Conservation (phyloP, 1,284 basidiomycete species). For the Cutaneotrichosporon sp. region DNA sequence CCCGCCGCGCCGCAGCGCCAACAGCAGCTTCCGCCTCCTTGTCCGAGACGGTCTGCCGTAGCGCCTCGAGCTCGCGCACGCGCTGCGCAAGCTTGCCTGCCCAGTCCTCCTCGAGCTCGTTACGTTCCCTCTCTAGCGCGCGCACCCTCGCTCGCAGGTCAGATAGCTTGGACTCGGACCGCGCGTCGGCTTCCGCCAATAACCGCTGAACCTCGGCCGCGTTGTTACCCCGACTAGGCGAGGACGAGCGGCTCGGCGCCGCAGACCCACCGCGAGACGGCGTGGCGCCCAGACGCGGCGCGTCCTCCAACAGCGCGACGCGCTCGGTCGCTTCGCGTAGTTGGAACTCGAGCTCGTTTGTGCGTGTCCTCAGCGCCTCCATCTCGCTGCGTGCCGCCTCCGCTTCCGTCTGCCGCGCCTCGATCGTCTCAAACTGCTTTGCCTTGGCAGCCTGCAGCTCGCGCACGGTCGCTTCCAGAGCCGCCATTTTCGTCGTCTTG, state of each 20-base stretch:
- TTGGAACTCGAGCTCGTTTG: slow-evolving; percentile 77
- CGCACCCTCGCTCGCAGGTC: slow-evolving; percentile 57
- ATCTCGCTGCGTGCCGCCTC: slow-evolving; percentile 71
- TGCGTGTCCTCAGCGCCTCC: slow-evolving; percentile 67
- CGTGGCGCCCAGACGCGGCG: slow-evolving; percentile 2
- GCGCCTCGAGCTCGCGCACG: slow-evolving; percentile 59
- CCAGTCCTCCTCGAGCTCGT: slow-evolving; percentile 70
- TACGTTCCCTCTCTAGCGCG: slow-evolving; percentile 42
- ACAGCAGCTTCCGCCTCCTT: slow-evolving; percentile 52
- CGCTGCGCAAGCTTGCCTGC: slow-evolving; percentile 56
- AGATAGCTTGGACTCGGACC: slow-evolving; percentile 66
- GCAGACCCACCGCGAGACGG: background rate
- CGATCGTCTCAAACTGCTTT: slow-evolving; percentile 71
- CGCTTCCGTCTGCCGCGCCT: slow-evolving; percentile 76
- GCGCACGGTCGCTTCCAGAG: slow-evolving; percentile 65
- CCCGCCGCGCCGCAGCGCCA: slow-evolving; percentile 56
- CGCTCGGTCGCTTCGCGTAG: slow-evolving; percentile 71
- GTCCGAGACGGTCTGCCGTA: slow-evolving; percentile 58
- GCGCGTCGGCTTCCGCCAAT: slow-evolving; percentile 68
- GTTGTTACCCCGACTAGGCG: slow-evolving; percentile 13
- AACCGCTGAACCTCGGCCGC: slow-evolving; percentile 67
- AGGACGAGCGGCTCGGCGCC: background rate
- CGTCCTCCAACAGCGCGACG: slow-evolving; percentile 63
- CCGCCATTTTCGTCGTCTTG: slow-evolving; percentile 60
- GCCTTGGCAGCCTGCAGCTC: slow-evolving; percentile 67